These are phyloP conservation scores for Suillus luteus DNA, from an alignment of 768 basidiomycete species.

Conservation along the genomic window DNA sequence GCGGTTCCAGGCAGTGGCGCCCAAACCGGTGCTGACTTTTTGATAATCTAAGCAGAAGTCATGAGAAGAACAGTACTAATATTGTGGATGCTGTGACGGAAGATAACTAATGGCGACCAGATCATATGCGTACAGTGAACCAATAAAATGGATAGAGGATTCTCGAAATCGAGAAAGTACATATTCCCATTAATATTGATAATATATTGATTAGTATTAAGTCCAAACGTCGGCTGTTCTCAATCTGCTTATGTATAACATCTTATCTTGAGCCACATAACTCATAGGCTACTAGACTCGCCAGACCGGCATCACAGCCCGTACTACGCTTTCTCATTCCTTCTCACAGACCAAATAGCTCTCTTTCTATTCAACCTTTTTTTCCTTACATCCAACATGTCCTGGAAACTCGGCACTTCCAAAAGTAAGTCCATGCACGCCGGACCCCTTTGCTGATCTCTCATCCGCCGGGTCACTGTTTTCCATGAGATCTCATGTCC, in stretches of 20 bases:
- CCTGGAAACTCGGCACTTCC: conserved; percentile 53
- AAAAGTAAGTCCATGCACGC: conserved; percentile 32
- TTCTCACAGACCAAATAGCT: conserved; percentile 5
- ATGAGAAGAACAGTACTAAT: conserved; percentile 8
- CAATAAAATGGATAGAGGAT: not conserved
- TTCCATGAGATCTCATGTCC: conserved; percentile 13
- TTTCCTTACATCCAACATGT: conserved; percentile 40
- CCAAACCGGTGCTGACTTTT: not conserved
- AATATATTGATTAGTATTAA: not conserved
- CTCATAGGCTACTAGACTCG: conserved; percentile 2
- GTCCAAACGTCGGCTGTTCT: not conserved
- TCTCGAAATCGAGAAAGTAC: not conserved
- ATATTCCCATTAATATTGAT: not conserved
- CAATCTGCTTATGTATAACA: conserved; percentile 8
- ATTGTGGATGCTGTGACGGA: conserved; percentile 6
- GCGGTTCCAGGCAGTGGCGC: not conserved
- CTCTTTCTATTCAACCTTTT: not conserved
- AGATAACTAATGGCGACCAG: not conserved
- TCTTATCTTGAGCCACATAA: conserved; percentile 11
- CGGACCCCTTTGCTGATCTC: conserved; percentile 13
- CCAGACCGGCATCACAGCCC: conserved; percentile 7
- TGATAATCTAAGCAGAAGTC: not conserved
- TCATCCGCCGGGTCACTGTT: conserved; percentile 3
- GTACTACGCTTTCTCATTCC: conserved; percentile 1
- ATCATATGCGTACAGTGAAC: not conserved